Base-by-base conservation (phyloP, 1,284 basidiomycete genomes). In the Puccinia triticina region DNA sequence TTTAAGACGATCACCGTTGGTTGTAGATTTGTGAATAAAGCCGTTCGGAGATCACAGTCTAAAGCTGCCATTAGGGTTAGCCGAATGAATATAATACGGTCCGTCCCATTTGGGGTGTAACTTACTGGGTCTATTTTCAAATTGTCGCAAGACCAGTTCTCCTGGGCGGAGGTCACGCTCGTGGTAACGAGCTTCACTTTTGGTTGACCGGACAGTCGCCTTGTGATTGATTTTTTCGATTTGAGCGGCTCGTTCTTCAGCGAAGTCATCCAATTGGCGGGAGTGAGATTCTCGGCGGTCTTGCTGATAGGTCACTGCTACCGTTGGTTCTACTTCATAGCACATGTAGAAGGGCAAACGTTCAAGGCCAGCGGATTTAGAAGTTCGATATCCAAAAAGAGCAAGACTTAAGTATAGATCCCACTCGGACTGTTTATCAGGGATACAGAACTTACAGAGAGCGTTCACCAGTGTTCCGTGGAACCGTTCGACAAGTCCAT, bases 401-500 rank as follows among this genome's bases (percentile, higher is more conserved):
- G 43, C 55, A 18, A 48, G 26, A 18, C 43, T 16, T 57, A 77
- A 5, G 26, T 66, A 53, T 50, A 61, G 23, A 32, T 66, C 59
- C 75, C 75, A 77, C 2, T 61, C 43, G 43, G 26, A 11, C 66
- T 77, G 75, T 23, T 66, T 66, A 43, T 77, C 37, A 4, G 57
- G 75, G 40, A 48, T 18, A 50, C 55, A 77, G 14, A 48, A 18
- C 48, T 66, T 77, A 0, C 48, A 5, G 5, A 77, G 18, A 23
- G 21, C 23, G 29, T 50, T 46, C 2, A 48, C 23, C 1, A 77
- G 29, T 10, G 76, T 77, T 0, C 76, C 61, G 48, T 77, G 76
- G 21, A 77, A 77, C 53, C 61, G 23, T 37, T 77, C 61, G 1
- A 67, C 61, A 21, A 77, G 46, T 21, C 76, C 76, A 32, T 77